These are phyloP conservation scores for Didymella pinodella DNA, from an alignment of 2,329 filamentous ascomycete genomes.

Conservation along the genomic window DNA sequence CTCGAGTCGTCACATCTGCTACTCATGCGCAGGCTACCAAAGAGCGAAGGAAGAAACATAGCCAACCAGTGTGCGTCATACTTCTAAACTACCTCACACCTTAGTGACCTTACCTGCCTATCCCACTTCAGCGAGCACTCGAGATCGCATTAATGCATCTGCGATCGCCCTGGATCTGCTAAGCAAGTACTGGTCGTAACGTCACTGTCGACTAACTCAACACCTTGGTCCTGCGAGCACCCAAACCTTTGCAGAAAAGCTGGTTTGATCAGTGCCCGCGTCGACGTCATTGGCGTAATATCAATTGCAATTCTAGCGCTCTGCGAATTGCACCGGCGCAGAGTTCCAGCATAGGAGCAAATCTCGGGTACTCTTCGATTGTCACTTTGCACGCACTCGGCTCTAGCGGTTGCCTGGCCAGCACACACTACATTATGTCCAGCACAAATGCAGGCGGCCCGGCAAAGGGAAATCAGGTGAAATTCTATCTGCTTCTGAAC, in stretches of 20 bases:
- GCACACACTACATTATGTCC: neutral
- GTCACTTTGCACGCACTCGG: neutral
- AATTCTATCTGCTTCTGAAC: neutral
- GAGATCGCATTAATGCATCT: neutral
- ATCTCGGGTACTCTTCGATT: neutral
- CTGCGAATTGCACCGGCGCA: neutral
- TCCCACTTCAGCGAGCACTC: constrained; percentile 1
- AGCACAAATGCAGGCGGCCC: neutral
- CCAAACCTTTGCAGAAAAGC: neutral
- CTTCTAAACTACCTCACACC: constrained; percentile 1
- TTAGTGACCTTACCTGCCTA: neutral
- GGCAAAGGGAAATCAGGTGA: neutral
- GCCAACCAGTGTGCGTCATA: constrained; percentile 26
- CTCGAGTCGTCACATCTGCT: constrained; percentile 9
- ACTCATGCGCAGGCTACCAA: constrained; percentile 21
- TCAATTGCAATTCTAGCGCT: constrained; percentile 4
- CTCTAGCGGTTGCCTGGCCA: neutral
- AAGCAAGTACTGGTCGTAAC: neutral
- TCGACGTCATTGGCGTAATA: constrained; percentile 8
- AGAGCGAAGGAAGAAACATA: constrained; percentile 32
- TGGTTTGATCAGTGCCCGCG: constrained; percentile 1
- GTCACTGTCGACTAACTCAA: neutral
- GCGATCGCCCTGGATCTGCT: neutral
- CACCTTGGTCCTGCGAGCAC: neutral
- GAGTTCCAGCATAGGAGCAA: neutral